Conservation (phyloP, 768 basidiomycete genomes). For the Tephrocybe sp. region DNA sequence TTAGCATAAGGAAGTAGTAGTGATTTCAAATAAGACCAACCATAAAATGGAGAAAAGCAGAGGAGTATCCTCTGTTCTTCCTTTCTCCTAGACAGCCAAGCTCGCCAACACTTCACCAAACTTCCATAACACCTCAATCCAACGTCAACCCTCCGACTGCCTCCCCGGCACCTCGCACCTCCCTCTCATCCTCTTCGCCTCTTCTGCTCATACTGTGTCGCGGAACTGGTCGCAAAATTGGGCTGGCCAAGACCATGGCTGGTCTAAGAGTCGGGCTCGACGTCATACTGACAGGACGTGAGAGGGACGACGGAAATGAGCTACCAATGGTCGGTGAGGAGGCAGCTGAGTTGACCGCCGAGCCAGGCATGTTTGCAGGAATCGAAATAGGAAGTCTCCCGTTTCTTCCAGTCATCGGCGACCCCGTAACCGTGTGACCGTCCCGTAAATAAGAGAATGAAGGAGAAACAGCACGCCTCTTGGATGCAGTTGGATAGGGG, state of each 20-base stretch:
- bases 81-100: background rate
- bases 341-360: constrained; percentile 56
- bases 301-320: constrained; percentile 43
- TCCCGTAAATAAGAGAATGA: constrained; percentile 70
- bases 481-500: constrained; percentile 74
- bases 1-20: background rate
- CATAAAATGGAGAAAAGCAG: background rate
- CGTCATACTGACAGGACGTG: constrained; percentile 52
- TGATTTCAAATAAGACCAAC: background rate
- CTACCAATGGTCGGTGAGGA: constrained; percentile 70
- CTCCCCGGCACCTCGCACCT: constrained; percentile 78
- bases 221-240: constrained; percentile 68
- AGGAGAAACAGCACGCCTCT: constrained; percentile 82
- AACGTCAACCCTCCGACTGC: constrained; percentile 65
- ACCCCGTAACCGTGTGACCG: constrained; percentile 44
- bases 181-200: constrained; percentile 67
- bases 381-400: constrained; percentile 62
- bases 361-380: constrained; percentile 59
- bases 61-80: background rate
- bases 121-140: constrained; percentile 22
- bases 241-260: constrained; percentile 70
- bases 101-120: background rate
- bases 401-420: constrained; percentile 46
- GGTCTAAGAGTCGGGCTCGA: constrained; percentile 77
- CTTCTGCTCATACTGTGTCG: constrained; percentile 48